phyloP scores from a whole-genome alignment of 2,329 filamentous ascomycete genomes.

The Colletotrichum aenigma region DNA sequence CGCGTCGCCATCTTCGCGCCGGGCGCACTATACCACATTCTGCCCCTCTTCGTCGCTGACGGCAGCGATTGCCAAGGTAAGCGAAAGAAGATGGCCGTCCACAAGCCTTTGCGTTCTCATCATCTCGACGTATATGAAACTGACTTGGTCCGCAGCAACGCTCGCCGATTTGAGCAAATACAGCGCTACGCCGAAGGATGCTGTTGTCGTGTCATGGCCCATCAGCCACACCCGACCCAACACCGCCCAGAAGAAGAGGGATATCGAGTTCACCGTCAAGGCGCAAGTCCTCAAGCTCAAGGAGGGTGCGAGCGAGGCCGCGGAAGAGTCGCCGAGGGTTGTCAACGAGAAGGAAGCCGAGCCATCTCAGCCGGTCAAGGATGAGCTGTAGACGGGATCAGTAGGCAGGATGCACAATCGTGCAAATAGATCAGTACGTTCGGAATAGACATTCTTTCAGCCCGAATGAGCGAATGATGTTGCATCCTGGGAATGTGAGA shows the following conservation, averaged over 20 bases:
- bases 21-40: conserved; percentile 44
- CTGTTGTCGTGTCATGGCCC: conserved; percentile 33
- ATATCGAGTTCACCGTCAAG: conserved; percentile 34
- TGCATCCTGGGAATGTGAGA: not conserved
- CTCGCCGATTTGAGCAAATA: conserved; percentile 32
- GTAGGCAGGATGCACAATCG: not conserved
- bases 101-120: not conserved
- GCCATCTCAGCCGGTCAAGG: not conserved
- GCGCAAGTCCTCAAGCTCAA: conserved; percentile 29
- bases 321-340: not conserved
- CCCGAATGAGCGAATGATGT: not conserved
- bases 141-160: not conserved
- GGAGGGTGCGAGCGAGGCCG: not conserved
- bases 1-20: conserved; percentile 45
- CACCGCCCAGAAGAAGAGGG: conserved; percentile 25
- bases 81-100: not conserved
- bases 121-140: not conserved
- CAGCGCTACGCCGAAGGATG: conserved; percentile 27
- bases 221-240: conserved; percentile 31
- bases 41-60: conserved; percentile 46
- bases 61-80: conserved; percentile 39
- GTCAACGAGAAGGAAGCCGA: not conserved
- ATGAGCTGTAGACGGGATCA: not conserved
- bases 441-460: not conserved
- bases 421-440: not conserved